Conservation (phyloP, 2,329 filamentous ascomycete species). For the Fusarium tanahbumbuense region DNA sequence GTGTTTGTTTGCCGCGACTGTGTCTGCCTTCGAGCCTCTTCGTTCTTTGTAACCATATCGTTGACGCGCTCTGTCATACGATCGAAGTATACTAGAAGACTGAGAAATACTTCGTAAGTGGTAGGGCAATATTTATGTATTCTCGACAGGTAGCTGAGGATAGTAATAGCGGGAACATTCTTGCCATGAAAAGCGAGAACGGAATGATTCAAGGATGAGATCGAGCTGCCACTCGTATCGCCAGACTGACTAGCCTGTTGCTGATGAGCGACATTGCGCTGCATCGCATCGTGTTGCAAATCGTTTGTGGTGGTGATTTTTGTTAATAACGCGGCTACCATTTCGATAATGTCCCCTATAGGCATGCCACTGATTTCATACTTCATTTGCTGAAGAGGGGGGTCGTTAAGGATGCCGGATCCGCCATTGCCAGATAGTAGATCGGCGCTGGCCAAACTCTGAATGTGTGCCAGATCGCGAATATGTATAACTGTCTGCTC, state of each 20-base stretch:
- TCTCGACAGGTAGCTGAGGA: constrained; percentile 91
- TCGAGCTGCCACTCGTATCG: constrained; percentile 64
- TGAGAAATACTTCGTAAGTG: constrained; percentile 97
- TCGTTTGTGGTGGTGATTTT: constrained; percentile 99
- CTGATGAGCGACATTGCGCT: constrained; percentile 73
- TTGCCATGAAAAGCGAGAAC: constrained; percentile 98
- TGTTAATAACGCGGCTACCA: constrained; percentile 95
- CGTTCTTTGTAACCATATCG: constrained; percentile 77
- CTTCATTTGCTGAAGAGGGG: constrained; percentile 67
- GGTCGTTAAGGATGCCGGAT: constrained; percentile 62
- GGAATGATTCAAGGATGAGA: constrained; percentile 67
- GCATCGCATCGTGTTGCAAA: constrained; percentile 88
- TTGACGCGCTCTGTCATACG: constrained; percentile 98
- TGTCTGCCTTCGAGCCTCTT: constrained; percentile 58
- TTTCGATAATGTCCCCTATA: constrained; percentile 96
- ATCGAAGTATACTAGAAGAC: constrained; percentile 95
- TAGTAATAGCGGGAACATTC: constrained; percentile 96
- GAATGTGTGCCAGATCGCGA: constrained; percentile 89
- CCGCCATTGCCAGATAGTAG: constrained; percentile 63
- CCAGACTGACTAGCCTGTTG: constrained; percentile 63
- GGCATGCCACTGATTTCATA: constrained; percentile 99
- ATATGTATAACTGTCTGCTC: constrained; percentile 76
- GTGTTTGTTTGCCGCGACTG: constrained; percentile 22
- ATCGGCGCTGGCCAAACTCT: constrained; percentile 86
- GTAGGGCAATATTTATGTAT: constrained; percentile 99